A percentile compares a stretch with the other conserved stretches of the same genome.
phyloP scores from a whole-genome alignment of 2,329 filamentous ascomycete species.

The Ceratocystis huliohia region DNA sequence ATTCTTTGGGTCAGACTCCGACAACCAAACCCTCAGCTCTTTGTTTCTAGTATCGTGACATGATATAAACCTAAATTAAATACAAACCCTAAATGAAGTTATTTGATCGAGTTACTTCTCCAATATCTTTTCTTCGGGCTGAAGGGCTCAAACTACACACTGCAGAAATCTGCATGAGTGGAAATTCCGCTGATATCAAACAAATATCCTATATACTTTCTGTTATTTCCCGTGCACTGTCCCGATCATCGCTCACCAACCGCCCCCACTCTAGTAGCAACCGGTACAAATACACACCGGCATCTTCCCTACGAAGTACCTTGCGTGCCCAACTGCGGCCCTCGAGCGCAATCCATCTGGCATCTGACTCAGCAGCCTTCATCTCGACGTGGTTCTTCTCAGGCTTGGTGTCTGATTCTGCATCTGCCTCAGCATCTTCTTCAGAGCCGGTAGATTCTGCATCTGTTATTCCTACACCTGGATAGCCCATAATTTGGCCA shows the following conservation, averaged over 20 bases:
- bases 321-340: conserved; percentile 52
- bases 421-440: neutral
- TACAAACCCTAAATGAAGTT: too few relatives aligned
- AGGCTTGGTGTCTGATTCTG: neutral
- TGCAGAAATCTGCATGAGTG: too few relatives aligned
- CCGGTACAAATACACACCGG: conserved; percentile 69
- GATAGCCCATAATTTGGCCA: neutral
- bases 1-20: too few relatives aligned
- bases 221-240: conserved; percentile 24
- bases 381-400: conserved; percentile 5
- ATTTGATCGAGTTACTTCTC: too few relatives aligned
- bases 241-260: conserved; percentile 48
- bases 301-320: conserved; percentile 57
- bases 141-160: too few relatives aligned
- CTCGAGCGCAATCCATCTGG: conserved; percentile 50
- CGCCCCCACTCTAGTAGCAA: conserved; percentile 66
- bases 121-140: neutral
- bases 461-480: neutral
- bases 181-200: neutral
- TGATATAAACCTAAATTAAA: too few relatives aligned
- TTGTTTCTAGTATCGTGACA: too few relatives aligned
- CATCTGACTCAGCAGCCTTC: conserved; percentile 34
- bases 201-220: neutral
- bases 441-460: conserved; percentile 26
- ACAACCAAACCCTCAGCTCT: too few relatives aligned